Base-by-base conservation (phyloP, 2,329 filamentous ascomycete species). In the Aspergillus neotritici region DNA sequence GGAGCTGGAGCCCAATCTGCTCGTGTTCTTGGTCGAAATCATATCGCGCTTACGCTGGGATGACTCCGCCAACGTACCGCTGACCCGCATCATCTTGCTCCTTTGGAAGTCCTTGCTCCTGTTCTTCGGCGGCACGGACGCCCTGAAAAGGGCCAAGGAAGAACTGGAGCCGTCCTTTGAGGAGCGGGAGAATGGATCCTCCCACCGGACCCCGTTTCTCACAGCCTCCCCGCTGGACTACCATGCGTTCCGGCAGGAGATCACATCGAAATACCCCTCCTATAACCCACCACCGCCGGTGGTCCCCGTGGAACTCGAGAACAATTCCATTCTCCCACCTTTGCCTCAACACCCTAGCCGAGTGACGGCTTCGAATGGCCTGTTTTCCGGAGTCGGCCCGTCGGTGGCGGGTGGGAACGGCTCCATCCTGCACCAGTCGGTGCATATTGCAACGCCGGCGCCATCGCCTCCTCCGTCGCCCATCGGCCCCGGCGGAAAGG, bases 391-490 rank as follows among this genome's bases (percentile, higher is more conserved):
- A 3, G 69, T 74, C 17, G 73, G 75, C 1, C 69, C 75, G 2
- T 70, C 75, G 6, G 69, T 68, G 16, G 54, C 63, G 11, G 62
- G 63, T 39, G 63, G 62, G 6, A 72, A 68, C 42, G 66, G 67
- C 29, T 96, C 90, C 0, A 97, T 98, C 57, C 77, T 98, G 17
- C 83, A 97, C 62, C 91, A 97, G 59, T 88, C 93, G 5, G 91
- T 98, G 5, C 93, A 98, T 64, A 98, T 98, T 55, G 93, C 93
- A n/a, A 98, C 93, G 1, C 93, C 93, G 0, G 91, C 90, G 0
- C 93, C 93, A 1, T 98, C 93, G 0, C 93, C 93, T 16, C 93
- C 93, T 0, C 93, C 93, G 1, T 96, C 91, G 1, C 93, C 93
- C 8, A 84, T 84, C 29, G 90, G 79, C 1, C 78, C 80, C 3